Evolutionary conservation across 371 early-diverging fungal species (phyloP), one percentile per base, ranked within the genome.

Genomic region (Hamiltosporidium tvaerminnensis): DNA sequence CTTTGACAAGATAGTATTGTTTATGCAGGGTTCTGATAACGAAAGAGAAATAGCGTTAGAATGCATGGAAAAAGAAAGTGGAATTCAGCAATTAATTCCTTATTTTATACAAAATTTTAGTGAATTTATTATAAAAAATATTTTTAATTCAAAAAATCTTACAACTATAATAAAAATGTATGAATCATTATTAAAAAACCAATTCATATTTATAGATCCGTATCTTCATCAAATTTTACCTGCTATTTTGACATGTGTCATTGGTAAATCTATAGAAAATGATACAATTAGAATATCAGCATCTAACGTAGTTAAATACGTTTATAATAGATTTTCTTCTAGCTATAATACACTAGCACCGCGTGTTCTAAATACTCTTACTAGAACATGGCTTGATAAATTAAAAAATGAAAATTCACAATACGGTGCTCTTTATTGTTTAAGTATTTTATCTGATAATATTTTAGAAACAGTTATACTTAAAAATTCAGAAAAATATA

Each of bases 171-270:
- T 94, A 71, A 82, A 84, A 0, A 84, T 91, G 78, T 84, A 87
- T 2, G 77, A 84, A 34, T 84, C 90, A 0, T 67, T 98, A 35
- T 76, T 96, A 35, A 81, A 82, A 59, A 98, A 96, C 79, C 81
- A 85, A 38, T 85, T 88, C 69, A 73, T 96, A 5, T 91, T 89
- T 81, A 82, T 93, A 3, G 96, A 96, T 74, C 95, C 96, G 33
- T 93, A 95, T 75, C 87, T 91, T 82, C 96, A 98, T 76, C 93
- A 94, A 82, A 80, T 98, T 44, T 84, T 96, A 58, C 96, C 98
- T 9, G 82, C 87, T 32, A 82, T 96, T 38, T 76, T 98, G 47
- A 89, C 99, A 7, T 91, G 92, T 69, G 80, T 93, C 16, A 87
- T 96, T 2, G 87, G 87, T 47, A 87, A 87, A 12, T 7, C 3